Percentiles rank a stretch among this genome's conserved stretches.
Evolutionary conservation across 148 eudicot genomes (phyloP).

Genomic region (Arbutus unedo): DNA sequence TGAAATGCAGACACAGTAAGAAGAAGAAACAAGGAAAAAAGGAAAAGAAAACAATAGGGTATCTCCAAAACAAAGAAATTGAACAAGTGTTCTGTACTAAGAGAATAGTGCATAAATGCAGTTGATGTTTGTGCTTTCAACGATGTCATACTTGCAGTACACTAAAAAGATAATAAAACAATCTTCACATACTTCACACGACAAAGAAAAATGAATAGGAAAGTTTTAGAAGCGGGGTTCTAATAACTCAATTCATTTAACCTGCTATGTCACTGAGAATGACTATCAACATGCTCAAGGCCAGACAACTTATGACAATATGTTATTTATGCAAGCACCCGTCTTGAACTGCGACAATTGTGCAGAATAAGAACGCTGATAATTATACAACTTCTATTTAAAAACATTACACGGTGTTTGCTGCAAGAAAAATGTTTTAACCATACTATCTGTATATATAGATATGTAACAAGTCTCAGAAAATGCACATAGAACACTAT

Average conservation of each 20-base stretch:
- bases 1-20: constrained; percentile 34
- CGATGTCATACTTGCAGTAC: no score
- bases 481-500: not conserved
- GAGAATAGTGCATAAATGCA: no score
- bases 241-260: not conserved
- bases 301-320: not conserved
- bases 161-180: no score
- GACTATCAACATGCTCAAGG: not conserved
- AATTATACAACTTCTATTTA: not conserved
- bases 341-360: not conserved
- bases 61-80: no score
- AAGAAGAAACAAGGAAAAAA: not conserved
- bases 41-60: no score
- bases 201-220: not conserved
- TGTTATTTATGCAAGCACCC: not conserved
- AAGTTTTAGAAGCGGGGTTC: not conserved
- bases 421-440: not conserved
- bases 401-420: not conserved
- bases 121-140: no score
- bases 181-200: no score
- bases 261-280: not conserved
- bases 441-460: no score
- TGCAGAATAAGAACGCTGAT: not conserved
- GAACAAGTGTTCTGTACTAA: no score
- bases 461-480: not conserved